Percentiles rank a stretch among this genome's conserved stretches.
phyloP scores from a whole-genome alignment of 2,329 filamentous ascomycete species.

The Arachnopeziza araneosa region DNA sequence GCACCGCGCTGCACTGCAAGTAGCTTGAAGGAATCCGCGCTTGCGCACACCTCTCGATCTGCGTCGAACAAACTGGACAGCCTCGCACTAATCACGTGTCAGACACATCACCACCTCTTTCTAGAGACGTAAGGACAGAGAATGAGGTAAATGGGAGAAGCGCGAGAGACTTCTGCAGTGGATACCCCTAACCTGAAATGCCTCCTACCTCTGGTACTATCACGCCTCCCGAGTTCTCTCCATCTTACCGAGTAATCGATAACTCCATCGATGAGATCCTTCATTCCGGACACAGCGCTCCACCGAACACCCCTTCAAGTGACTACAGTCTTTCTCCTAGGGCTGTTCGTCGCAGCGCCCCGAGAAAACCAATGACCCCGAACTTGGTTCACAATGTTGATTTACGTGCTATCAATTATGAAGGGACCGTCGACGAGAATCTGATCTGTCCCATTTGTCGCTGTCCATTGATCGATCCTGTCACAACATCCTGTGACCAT shows the following conservation, averaged over 20 bases:
- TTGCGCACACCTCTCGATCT: not conserved
- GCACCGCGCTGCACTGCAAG: no score
- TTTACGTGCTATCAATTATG: slow-evolving; percentile 32
- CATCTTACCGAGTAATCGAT: not conserved
- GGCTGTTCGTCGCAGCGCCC: not conserved
- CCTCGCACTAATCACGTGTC: not conserved
- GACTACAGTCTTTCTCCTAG: slow-evolving; percentile 6
- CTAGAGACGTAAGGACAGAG: no score
- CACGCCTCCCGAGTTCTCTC: not conserved
- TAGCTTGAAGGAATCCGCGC: no score
- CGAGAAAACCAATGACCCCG: slow-evolving; percentile 1
- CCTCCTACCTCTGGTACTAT: not conserved
- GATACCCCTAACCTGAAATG: not conserved
- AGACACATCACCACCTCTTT: not conserved
- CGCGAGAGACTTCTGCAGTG: no score
- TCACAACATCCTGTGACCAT: slow-evolving; percentile 59
- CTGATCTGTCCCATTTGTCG: slow-evolving; percentile 45
- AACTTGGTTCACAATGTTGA: slow-evolving; percentile 26
- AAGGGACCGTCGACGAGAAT: slow-evolving; percentile 32
- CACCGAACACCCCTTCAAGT: slow-evolving; percentile 10
- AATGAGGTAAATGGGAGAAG: not conserved
- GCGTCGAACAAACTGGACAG: no score
- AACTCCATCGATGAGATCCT: slow-evolving; percentile 6
- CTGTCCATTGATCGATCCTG: slow-evolving; percentile 53
- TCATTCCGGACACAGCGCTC: not conserved